Conservation (phyloP, 2,329 filamentous ascomycete species). For the Beauveria sp. region DNA sequence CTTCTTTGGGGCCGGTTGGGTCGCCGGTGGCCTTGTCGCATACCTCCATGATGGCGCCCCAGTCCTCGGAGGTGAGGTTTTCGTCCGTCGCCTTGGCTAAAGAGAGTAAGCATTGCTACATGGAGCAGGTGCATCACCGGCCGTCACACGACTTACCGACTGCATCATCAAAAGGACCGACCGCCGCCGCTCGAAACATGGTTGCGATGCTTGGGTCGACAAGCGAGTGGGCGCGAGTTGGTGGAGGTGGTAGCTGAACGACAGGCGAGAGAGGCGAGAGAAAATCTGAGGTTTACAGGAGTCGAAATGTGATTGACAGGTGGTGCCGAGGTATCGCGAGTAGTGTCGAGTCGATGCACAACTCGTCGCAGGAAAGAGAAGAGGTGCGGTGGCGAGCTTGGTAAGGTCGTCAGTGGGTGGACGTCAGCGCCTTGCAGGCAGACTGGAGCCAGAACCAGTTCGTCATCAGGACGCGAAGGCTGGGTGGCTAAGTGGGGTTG, state of each 20-base stretch:
- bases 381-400: slow-evolving; percentile 11
- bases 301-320: neutral
- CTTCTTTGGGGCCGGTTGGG: slow-evolving; percentile 64
- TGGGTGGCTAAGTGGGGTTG: slow-evolving; percentile 8
- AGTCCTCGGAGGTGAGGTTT: slow-evolving; percentile 81
- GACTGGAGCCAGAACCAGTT: slow-evolving; percentile 9
- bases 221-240: neutral
- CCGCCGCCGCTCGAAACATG: slow-evolving; percentile 53
- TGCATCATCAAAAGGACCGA: slow-evolving; percentile 51
- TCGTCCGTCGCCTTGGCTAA: slow-evolving; percentile 82
- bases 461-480: slow-evolving; percentile 12
- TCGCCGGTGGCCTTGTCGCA: slow-evolving; percentile 52
- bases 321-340: neutral
- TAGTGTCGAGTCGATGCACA: neutral
- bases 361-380: neutral
- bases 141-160: slow-evolving; percentile 40
- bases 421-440: slow-evolving; percentile 8
- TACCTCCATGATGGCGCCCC: slow-evolving; percentile 57
- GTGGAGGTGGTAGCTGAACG: neutral
- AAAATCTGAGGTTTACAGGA: neutral
- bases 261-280: neutral
- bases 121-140: neutral
- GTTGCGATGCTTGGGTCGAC: slow-evolving; percentile 20
- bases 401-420: neutral
- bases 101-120: slow-evolving; percentile 14